These are phyloP conservation scores for Microcera coccophila DNA, from an alignment of 2,329 filamentous ascomycete species.

Conservation along the genomic window DNA sequence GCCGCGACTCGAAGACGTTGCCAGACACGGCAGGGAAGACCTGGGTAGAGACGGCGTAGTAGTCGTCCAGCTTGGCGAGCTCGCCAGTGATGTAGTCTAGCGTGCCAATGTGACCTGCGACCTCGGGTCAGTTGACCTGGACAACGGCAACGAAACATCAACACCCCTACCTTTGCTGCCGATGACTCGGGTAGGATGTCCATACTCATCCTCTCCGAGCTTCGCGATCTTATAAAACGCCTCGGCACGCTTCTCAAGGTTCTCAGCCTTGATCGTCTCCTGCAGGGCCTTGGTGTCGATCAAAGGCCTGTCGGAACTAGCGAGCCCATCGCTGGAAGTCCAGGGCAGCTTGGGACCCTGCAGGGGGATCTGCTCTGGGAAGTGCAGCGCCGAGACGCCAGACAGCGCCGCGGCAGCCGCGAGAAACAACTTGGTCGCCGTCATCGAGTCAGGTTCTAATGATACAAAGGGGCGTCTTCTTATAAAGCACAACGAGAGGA, in stretches of 20 bases:
- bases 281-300: constrained; percentile 56
- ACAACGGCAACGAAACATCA: neutral
- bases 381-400: constrained; percentile 25
- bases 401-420: constrained; percentile 27
- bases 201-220: constrained; percentile 55
- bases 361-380: constrained; percentile 18
- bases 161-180: constrained; percentile 54
- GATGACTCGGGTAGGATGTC: constrained; percentile 67
- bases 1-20: constrained; percentile 54
- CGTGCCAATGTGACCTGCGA: constrained; percentile 58
- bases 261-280: constrained; percentile 50
- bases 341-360: constrained; percentile 6
- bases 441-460: constrained; percentile 12
- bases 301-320: constrained; percentile 34
- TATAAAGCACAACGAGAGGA: neutral
- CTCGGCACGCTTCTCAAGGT: constrained; percentile 56
- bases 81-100: constrained; percentile 59
- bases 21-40: constrained; percentile 60
- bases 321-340: constrained; percentile 9
- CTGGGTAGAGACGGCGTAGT: constrained; percentile 62
- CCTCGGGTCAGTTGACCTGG: constrained; percentile 9
- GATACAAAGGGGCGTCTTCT: neutral
- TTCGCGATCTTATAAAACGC: constrained; percentile 61
- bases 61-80: constrained; percentile 52
- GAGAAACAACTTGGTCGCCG: constrained; percentile 21